These are phyloP conservation scores for Jackrogersella minutella DNA, from an alignment of 495 filamentous ascomycete genomes.

Conservation along the genomic window DNA sequence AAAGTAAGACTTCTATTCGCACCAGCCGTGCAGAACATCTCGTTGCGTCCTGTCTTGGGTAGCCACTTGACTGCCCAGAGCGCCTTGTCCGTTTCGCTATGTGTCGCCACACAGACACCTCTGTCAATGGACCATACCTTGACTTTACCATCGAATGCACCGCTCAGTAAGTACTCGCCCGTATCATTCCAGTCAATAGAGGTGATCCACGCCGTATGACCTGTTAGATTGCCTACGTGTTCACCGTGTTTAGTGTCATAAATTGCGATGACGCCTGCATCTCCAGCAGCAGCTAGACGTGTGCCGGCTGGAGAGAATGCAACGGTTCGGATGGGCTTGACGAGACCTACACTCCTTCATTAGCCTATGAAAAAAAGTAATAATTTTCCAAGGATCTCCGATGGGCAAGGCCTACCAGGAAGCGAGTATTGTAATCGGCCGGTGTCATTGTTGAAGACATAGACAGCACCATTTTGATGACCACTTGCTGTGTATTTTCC, in stretches of 20 bases:
- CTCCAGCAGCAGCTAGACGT: conserved; percentile 90
- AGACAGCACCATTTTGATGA: conserved; percentile 91
- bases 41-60: conserved; percentile 73
- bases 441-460: conserved; percentile 92
- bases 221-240: conserved; percentile 83
- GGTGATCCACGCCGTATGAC: conserved; percentile 85
- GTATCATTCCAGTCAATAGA: conserved; percentile 90
- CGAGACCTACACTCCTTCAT: conserved; percentile 68
- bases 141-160: conserved; percentile 88
- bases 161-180: conserved; percentile 91
- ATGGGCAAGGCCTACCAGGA: conserved; percentile 63
- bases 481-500: conserved; percentile 88
- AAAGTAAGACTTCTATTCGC: conserved; percentile 82
- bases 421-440: conserved; percentile 86
- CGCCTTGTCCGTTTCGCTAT: conserved; percentile 85
- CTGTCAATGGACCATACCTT: conserved; percentile 93
- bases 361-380: not conserved
- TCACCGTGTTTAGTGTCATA: conserved; percentile 93
- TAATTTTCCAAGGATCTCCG: not conserved
- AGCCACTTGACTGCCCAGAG: conserved; percentile 91
- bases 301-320: conserved; percentile 86
- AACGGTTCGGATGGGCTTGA: conserved; percentile 83
- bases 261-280: conserved; percentile 85
- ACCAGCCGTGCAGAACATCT: conserved; percentile 87
- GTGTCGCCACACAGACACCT: conserved; percentile 86